Evolutionary conservation across 768 basidiomycete species (phyloP), one percentile per base, ranked within the genome.

Genomic region (Pulveroboletus frians): DNA sequence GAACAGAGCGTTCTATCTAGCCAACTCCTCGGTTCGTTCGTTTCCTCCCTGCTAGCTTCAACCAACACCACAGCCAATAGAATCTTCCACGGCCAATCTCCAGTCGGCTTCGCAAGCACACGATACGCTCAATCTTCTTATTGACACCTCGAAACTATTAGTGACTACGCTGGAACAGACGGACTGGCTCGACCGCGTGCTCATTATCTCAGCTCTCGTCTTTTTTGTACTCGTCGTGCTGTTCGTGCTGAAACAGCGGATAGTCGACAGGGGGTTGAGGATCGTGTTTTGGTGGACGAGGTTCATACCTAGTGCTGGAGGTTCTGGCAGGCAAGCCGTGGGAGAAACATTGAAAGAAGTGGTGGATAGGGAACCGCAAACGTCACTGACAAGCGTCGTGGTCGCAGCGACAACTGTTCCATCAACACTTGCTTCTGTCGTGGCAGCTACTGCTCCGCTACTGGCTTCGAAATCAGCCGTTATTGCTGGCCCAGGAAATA

Each of bases 241-340:
- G 21, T 94, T 89, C 59, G 86, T 99, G 56, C 60, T 98, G 59
- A 92, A 96, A 68, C 84, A 93, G 49, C 79, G 96, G 14, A 71
- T 97, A 40, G 55, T 97, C 31, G 90, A 95, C 63, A 79, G 83
- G 31, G 81, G 88, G 3, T 53, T 95, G 21, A 75, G 84, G 18
- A 74, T 94, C 4, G 87, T 87, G 0, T 83, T 92, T 44, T 94
- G 88, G 85, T 95, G 92, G 90, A 88, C 85, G 36, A 74, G 79
- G 34, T 88, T 88, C 47, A 47, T 90, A 0, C 88, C 88, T 30
- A 44, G 46, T 11, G 1, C 49, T 2, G 38, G 48, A 29, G 21
- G 46, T 30, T 39, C 59, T 51, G 29, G 29, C 13, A 36, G 31
- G 31, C 53, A 14, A 36, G 43, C 14, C 20, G 31, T 39, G 7